A percentile compares a stretch with the other conserved stretches of the same genome.
phyloP scores from a whole-genome alignment of 768 basidiomycete species.

The Lactifluus echinatus region DNA sequence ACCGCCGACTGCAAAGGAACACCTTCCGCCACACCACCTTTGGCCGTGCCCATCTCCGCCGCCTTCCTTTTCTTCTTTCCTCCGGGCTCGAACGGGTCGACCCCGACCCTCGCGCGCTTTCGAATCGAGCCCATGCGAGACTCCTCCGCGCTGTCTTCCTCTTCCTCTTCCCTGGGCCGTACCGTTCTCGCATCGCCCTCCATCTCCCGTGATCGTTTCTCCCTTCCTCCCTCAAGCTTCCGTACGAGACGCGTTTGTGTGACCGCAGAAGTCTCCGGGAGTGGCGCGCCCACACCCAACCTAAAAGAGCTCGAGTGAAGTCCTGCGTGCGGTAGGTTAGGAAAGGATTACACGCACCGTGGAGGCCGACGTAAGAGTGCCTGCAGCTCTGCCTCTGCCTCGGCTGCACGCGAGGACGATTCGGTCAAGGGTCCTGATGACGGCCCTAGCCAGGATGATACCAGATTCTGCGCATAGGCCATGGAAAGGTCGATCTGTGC shows the following conservation, averaged over 20 bases:
- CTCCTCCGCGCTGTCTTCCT: slow-evolving; percentile 39
- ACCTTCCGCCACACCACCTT: neutral
- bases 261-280: slow-evolving; percentile 36
- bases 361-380: slow-evolving; percentile 63
- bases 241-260: slow-evolving; percentile 44
- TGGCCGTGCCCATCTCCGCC: neutral
- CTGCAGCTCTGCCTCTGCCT: slow-evolving; percentile 43
- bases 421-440: slow-evolving; percentile 20
- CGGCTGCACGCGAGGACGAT: slow-evolving; percentile 16
- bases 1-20: neutral
- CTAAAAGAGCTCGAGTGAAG: slow-evolving; percentile 29
- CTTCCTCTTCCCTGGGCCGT: slow-evolving; percentile 32
- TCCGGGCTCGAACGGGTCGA: slow-evolving; percentile 47
- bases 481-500: slow-evolving; percentile 78
- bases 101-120: slow-evolving; percentile 47
- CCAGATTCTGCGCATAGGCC: slow-evolving; percentile 64
- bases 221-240: slow-evolving; percentile 37
- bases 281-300: slow-evolving; percentile 64
- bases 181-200: slow-evolving; percentile 25
- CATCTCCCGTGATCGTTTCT: slow-evolving; percentile 40
- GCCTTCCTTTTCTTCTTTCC: slow-evolving; percentile 32
- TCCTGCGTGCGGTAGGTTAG: neutral
- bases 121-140: slow-evolving; percentile 43
- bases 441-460: slow-evolving; percentile 60
- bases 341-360: slow-evolving; percentile 39